phyloP scores from a whole-genome alignment of 1,139 yeast species.

The Debaryomyces sp. region DNA sequence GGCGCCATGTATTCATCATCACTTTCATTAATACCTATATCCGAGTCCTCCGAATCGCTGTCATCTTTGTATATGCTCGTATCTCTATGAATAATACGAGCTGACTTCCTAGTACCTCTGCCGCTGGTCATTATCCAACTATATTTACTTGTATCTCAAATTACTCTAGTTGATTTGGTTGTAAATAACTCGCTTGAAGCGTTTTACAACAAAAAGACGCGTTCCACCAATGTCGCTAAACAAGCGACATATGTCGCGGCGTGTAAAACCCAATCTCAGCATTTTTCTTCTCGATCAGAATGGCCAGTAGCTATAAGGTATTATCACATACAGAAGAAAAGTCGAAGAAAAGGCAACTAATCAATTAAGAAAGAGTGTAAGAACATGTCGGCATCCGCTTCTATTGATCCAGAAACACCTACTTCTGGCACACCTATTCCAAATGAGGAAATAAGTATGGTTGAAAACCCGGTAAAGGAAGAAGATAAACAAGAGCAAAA shows the following conservation, averaged over 20 bases:
- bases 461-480: slow-evolving; percentile 18
- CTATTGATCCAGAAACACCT: slow-evolving; percentile 24
- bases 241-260: not conserved
- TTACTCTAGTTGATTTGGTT: slow-evolving; percentile 1
- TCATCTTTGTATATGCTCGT: slow-evolving; percentile 11
- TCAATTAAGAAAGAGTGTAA: slow-evolving; percentile 1
- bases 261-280: not conserved
- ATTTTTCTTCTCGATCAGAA: slow-evolving; percentile 3
- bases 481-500: slow-evolving; percentile 15
- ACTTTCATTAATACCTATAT: slow-evolving; percentile 3
- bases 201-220: slow-evolving; percentile 5
- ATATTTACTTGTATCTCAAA: not conserved
- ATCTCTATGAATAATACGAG: slow-evolving; percentile 9
- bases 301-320: not conserved
- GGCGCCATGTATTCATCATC: slow-evolving; percentile 15
- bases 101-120: slow-evolving; percentile 11
- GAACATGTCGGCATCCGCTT: slow-evolving; percentile 9
- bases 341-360: slow-evolving; percentile 1
- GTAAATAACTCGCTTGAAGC: slow-evolving; percentile 2
- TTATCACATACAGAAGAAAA: not conserved
- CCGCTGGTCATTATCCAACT: not conserved
- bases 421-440: slow-evolving; percentile 15
- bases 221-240: slow-evolving; percentile 10
- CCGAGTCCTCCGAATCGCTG: slow-evolving; percentile 12
- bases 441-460: slow-evolving; percentile 11